phyloP scores from a whole-genome alignment of 495 filamentous ascomycete genomes.

The Penicillium subrubescens region DNA sequence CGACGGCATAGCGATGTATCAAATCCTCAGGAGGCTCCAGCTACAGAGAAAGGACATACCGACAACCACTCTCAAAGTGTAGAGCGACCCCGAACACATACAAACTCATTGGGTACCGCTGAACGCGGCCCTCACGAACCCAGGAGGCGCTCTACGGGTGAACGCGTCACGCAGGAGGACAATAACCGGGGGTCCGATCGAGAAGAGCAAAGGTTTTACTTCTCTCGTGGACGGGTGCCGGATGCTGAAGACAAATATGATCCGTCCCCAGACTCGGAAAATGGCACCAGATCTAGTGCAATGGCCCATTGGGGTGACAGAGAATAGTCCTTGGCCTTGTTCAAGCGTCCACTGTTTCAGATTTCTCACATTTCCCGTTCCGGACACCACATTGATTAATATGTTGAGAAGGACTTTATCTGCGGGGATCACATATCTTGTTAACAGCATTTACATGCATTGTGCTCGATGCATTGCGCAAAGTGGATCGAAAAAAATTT shows the following conservation, averaged over 20 bases:
- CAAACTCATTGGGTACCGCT: background rate
- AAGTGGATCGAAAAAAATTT: background rate
- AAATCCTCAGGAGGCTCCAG: background rate
- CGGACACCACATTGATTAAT: background rate
- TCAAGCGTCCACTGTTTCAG: background rate
- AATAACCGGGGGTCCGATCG: background rate
- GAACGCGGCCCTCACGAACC: background rate
- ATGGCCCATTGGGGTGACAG: background rate
- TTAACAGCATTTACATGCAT: background rate
- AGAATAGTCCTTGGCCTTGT: background rate
- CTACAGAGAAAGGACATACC: background rate
- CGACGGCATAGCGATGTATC: constrained; percentile 2
- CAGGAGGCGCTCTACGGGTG: background rate
- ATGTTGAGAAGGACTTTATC: background rate
- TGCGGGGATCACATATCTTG: background rate
- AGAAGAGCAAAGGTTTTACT: background rate
- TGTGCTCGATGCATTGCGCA: background rate
- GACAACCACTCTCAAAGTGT: background rate
- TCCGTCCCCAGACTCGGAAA: background rate
- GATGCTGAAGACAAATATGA: background rate
- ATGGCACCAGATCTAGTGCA: background rate
- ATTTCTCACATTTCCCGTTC: background rate
- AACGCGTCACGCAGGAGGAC: background rate
- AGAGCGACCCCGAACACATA: background rate
- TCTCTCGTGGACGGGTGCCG: background rate